Evolutionary conservation across 75 land plant genomes (phyloP), one percentile per base, ranked within the genome.

Genomic region (Chamaecyparis obtusa): DNA sequence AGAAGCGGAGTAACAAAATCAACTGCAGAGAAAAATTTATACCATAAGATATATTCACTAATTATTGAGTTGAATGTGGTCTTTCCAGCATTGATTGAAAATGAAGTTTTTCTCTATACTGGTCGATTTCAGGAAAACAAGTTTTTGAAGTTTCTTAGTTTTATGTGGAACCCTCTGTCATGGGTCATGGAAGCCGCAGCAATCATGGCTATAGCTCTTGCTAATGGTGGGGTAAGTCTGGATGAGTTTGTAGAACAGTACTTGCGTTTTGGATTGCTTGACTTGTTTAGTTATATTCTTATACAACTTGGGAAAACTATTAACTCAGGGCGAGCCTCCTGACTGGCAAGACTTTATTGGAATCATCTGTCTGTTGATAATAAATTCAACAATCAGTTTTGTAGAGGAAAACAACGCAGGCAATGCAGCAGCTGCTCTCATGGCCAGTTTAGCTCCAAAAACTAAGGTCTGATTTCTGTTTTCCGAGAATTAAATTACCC

Each of bases 271-370:
- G 24, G 24, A 16, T 69, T 36, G 69, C 41, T 84, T 36, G 27
- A 19, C 17, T 37, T 43, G 67, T 44, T 44, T 48, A 46, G 33
- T 32, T 21, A 16, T 33, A 27, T 56, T 41, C 84, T 41, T 60
- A 51, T 21, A 33, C 85, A 16, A 57, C 10, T 17, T 60, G 85
- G 71, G 32, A 4, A 19, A 35, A 35, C 19, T 35, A 33, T 84
- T 49, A 82, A 14, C 85, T 87, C 91, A 95, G 97, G 92, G 94
- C 8, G 78, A 90, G 69, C 87, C 92, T 79, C 96, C 97, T 71
- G 97, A 95, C 67, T 95, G 96, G 96, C 96, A 94, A 83, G 97
- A 95, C 83, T 95, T 95, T 87, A 81, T 93, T n/a, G 97, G 97
- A 57, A 95, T 95, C 48, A 85, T 95, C 13, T 87, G 88, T 46